Evolutionary conservation across 805 yeast genomes (phyloP).

Genomic region (Cyberlindnera saturnus): DNA sequence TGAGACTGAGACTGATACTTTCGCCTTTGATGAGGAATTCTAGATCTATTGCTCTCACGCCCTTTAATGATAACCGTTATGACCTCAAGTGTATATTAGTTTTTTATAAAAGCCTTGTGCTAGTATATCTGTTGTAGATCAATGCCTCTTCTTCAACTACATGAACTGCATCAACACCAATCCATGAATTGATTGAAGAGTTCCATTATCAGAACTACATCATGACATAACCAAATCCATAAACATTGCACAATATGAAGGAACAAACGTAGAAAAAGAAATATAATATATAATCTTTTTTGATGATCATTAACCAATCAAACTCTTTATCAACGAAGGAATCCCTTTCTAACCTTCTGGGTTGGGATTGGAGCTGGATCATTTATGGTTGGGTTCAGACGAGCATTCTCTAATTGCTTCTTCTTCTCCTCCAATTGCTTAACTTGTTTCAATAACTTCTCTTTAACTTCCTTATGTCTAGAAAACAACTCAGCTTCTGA

Average conservation of each 20-base stretch:
- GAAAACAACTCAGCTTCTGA: slow-evolving; percentile 95
- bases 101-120: background rate
- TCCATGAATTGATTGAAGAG: too few relatives aligned
- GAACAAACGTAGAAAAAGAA: too few relatives aligned
- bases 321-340: slow-evolving; percentile 46
- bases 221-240: too few relatives aligned
- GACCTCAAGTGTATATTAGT: slow-evolving; percentile 1
- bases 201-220: too few relatives aligned
- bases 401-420: slow-evolving; percentile 63
- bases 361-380: slow-evolving; percentile 33
- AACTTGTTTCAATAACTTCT: slow-evolving; percentile 81
- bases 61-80: slow-evolving; percentile 1
- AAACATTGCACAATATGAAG: too few relatives aligned
- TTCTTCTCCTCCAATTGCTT: slow-evolving; percentile 89
- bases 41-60: slow-evolving; percentile 26
- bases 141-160: too few relatives aligned
- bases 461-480: slow-evolving; percentile 96
- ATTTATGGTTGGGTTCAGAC: slow-evolving; percentile 34
- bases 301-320: too few relatives aligned
- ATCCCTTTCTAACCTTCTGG: slow-evolving; percentile 70
- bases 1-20: slow-evolving; percentile 46
- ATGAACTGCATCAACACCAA: too few relatives aligned
- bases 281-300: too few relatives aligned
- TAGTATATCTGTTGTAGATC: too few relatives aligned
- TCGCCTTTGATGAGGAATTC: slow-evolving; percentile 91